Conservation (phyloP, 108 stramenopile genomes). For the Phaeodactylum tricornutum region DNA sequence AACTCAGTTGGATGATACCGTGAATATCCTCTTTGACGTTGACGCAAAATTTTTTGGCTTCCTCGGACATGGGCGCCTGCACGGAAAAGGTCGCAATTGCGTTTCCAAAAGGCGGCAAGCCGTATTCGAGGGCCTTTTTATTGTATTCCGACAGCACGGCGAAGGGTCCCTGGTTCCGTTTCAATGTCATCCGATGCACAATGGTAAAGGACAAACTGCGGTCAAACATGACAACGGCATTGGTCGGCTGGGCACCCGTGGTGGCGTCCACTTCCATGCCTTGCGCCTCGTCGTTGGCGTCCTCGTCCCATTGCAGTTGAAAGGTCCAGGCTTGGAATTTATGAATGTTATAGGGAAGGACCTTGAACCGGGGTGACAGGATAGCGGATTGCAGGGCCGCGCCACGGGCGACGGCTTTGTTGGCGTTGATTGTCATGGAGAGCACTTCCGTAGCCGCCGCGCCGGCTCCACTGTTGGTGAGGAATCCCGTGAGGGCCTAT, state of each 20-base stretch:
- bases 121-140: conserved; percentile 24
- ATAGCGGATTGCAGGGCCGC: conserved; percentile 96
- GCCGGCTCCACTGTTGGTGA: too few species aligned
- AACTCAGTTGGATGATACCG: conserved; percentile 78
- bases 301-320: conserved; percentile 88
- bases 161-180: conserved; percentile 55
- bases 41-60: conserved; percentile 88
- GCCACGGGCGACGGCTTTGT: conserved; percentile 94
- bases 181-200: conserved; percentile 89
- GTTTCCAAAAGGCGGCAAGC: conserved; percentile 32
- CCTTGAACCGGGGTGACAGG: conserved; percentile 94
- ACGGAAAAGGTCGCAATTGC: conserved; percentile 51
- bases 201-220: conserved; percentile 87
- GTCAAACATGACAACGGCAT: conserved; percentile 87
- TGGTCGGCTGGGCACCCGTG: conserved; percentile 69
- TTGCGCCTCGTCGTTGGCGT: conserved; percentile 59
- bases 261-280: conserved; percentile 83
- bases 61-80: conserved; percentile 30
- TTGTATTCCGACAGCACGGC: conserved; percentile 66
- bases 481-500: conserved; percentile 53
- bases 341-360: conserved; percentile 88
- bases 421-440: conserved; percentile 96
- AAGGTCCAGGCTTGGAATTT: conserved; percentile 84
- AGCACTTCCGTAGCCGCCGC: conserved; percentile 33
- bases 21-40: conserved; percentile 94